A percentile compares a stretch with the other conserved stretches of the same genome.
Evolutionary conservation across 2,329 filamentous ascomycete species (phyloP).

Genomic region (Juglanconis sp.): DNA sequence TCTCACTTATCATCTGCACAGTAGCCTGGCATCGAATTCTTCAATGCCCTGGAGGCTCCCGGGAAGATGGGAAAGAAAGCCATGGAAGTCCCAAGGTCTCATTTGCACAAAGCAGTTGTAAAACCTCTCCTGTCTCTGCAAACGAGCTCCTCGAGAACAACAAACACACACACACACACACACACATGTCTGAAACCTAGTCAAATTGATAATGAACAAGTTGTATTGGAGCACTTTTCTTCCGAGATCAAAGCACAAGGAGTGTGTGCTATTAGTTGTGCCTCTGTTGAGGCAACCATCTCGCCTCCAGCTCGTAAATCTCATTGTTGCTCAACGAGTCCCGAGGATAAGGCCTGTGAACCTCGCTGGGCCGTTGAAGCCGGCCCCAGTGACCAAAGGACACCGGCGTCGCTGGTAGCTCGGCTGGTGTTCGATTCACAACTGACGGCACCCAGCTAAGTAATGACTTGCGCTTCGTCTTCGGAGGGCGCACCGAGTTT

Average conservation of each 20-base stretch:
- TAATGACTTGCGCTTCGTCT: conserved; percentile 14
- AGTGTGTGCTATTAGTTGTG: background rate
- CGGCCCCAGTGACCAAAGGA: conserved; percentile 7
- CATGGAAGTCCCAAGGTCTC: background rate
- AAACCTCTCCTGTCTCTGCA: conserved; percentile 3
- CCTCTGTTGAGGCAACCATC: conserved; percentile 11
- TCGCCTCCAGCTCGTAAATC: conserved; percentile 12
- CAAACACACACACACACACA: background rate
- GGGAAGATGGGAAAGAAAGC: background rate
- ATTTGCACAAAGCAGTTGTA: background rate
- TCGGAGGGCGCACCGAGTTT: conserved; percentile 2
- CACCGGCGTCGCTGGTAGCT: conserved; percentile 16
- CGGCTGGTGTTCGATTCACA: conserved; percentile 13
- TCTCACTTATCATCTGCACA: background rate
- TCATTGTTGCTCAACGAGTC: background rate
- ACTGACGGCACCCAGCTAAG: conserved; percentile 16
- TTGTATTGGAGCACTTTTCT: conserved; percentile 3
- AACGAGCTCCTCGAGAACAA: background rate
- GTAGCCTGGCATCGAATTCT: background rate
- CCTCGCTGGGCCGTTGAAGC: conserved; percentile 4
- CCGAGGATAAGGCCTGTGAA: conserved; percentile 6
- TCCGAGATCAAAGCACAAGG: background rate
- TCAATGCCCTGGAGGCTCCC: background rate
- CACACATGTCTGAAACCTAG: background rate
- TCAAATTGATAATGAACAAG: conserved; percentile 6